Conservation (phyloP, 1,139 yeast genomes). For the Yamadazyma taylorii region DNA sequence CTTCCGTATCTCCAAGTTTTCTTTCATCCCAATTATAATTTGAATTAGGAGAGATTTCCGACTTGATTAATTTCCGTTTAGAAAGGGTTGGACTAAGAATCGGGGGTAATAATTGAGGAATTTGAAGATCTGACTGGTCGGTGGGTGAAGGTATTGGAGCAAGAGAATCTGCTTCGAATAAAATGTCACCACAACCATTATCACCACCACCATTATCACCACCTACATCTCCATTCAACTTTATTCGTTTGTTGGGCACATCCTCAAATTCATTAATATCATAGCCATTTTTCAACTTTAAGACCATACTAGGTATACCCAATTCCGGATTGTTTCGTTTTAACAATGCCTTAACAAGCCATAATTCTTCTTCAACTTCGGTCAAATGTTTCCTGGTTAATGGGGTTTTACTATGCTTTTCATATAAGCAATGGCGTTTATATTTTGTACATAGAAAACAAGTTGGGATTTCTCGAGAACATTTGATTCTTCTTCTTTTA, state of each 20-base stretch:
- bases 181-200: too few species aligned
- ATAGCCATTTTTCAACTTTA: conserved; percentile 17
- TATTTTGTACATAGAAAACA: conserved; percentile 17
- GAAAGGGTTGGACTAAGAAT: conserved; percentile 6
- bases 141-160: too few species aligned
- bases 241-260: not conserved
- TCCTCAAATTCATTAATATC: conserved; percentile 12
- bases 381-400: conserved; percentile 21
- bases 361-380: conserved; percentile 20
- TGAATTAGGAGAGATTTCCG: conserved; percentile 14
- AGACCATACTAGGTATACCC: conserved; percentile 11
- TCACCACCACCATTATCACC: too few species aligned
- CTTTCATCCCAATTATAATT: conserved; percentile 20
- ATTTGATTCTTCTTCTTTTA: conserved; percentile 17
- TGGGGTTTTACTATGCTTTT: conserved; percentile 18
- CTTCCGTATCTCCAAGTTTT: conserved; percentile 15
- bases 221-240: not conserved
- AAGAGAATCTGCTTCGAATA: too few species aligned
- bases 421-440: conserved; percentile 19
- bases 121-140: conserved; percentile 7
- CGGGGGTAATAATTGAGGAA: conserved; percentile 13
- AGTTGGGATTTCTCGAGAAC: conserved; percentile 19
- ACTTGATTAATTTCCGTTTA: conserved; percentile 2
- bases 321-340: conserved; percentile 11
- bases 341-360: conserved; percentile 11